Base-by-base conservation (phyloP, 345 rosid genomes). In the Eucalyptus polyanthemos region DNA sequence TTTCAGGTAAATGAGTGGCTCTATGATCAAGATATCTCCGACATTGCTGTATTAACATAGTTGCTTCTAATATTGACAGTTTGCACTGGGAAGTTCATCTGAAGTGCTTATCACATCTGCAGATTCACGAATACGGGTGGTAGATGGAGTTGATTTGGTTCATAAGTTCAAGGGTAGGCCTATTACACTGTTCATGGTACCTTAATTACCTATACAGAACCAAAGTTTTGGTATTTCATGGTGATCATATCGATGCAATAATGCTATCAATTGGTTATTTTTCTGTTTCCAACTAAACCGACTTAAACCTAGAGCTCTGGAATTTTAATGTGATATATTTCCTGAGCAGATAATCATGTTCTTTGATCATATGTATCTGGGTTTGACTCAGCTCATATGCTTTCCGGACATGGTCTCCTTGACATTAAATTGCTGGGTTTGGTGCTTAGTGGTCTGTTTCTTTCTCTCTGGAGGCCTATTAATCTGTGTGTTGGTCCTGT, bases 101-200 rank as follows among this genome's bases (percentile, higher is more conserved):
- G 98, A 97, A 94, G 97, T 98, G 88, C 96, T 98, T n/a, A 91
- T 97, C 91, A 97, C 99, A 44, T 97, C 98, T 50, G 96, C 99
- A 24, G 99, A 98, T 94, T 98, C 99, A 76, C 94, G 99, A 92
- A 88, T 95, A 89, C 97, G 98, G 87, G 96, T 96, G 92, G 93
- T 98, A 90, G 95, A 97, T 89, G 96, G 96, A 50, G 90, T 91
- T 88, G 98, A 98, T 92, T 92, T 98, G 87, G 95, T 96, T 54
- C 96, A 96, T 94, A 98, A 97, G 91, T 94, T 96, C 89, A 98
- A 96, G 95, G 99, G 99, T 98, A 90, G 91, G 92, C 67, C 24
- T 88, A 42, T 34, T 47, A 69, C 65, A 37, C 86, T 86, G 69
- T 51, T 69, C 42, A 40, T 80, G 42, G 47, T 90, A 83, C 87